These are phyloP conservation scores for Pichia nanzhaoensis DNA, from an alignment of 805 yeast species.

Conservation along the genomic window DNA sequence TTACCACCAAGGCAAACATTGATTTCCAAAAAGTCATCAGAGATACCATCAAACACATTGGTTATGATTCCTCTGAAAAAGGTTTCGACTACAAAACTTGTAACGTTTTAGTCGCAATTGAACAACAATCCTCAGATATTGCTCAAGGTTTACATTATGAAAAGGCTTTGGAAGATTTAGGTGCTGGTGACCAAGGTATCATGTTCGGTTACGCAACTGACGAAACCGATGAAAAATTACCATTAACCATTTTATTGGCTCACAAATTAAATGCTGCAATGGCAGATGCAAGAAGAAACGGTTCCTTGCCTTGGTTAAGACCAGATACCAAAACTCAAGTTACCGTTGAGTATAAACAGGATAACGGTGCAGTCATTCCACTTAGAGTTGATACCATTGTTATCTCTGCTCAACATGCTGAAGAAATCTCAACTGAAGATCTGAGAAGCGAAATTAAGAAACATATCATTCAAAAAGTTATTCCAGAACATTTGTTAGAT, in stretches of 20 bases:
- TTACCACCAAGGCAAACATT: constrained; percentile 90
- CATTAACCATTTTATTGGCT: constrained; percentile 87
- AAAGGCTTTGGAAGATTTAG: constrained; percentile 90
- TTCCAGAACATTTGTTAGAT: constrained; percentile 84
- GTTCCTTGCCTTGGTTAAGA: constrained; percentile 92
- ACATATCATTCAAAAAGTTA: constrained; percentile 85
- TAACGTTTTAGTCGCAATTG: constrained; percentile 97
- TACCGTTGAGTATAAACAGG: constrained; percentile 92
- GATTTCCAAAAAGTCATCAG: constrained; percentile 97
- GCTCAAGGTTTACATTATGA: constrained; percentile 99
- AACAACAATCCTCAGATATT: constrained; percentile 98
- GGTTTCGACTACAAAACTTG: constrained; percentile 99
- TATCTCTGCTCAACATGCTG: constrained; percentile 97
- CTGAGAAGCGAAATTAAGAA: constrained; percentile 70
- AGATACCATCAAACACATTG: constrained; percentile 97
- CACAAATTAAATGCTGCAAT: constrained; percentile 95
- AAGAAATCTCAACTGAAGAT: constrained; percentile 88
- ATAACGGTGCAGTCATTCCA: constrained; percentile 93
- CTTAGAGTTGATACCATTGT: constrained; percentile 96
- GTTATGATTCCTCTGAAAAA: constrained; percentile 91
- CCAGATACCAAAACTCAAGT: constrained; percentile 99
- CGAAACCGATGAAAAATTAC: constrained; percentile 96
- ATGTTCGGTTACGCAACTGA: constrained; percentile 99
- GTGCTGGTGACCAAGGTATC: constrained; percentile 99
- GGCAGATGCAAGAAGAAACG: constrained; percentile 96